Conservation (phyloP, 352 stramenopile species). For the Pythium brassicae region DNA sequence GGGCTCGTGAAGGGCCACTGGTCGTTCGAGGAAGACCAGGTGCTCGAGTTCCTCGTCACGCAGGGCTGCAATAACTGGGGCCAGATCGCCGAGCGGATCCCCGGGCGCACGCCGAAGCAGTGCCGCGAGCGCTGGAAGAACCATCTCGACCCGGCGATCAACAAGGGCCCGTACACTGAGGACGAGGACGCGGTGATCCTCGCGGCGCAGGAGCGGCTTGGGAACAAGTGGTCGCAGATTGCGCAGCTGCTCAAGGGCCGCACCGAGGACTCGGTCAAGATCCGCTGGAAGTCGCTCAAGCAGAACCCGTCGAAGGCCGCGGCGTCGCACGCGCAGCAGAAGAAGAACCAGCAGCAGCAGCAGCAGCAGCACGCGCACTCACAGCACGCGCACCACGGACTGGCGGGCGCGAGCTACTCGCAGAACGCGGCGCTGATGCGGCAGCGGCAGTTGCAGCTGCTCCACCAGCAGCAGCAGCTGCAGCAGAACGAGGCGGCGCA, state of each 20-base stretch:
- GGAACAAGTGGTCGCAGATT: conserved; percentile 97
- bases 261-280: conserved; percentile 94
- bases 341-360: conserved; percentile 70
- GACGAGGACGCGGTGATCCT: conserved; percentile 94
- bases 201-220: conserved; percentile 83
- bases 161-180: conserved; percentile 93
- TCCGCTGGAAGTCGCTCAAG: conserved; percentile 88
- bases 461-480: conserved; percentile 71
- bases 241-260: conserved; percentile 89
- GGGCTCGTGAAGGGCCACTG: conserved; percentile 95
- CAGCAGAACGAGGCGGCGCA: conserved; percentile 60
- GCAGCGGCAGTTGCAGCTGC: conserved; percentile 60
- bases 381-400: too few relatives aligned
- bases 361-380: conserved; percentile 24
- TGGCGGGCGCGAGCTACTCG: conserved; percentile 14
- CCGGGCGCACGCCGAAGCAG: conserved; percentile 90
- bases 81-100: conserved; percentile 90
- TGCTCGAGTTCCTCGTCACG: conserved; percentile 88
- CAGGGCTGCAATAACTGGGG: conserved; percentile 92
- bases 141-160: conserved; percentile 88
- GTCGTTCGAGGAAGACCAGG: conserved; percentile 93
- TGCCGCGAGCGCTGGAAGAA: conserved; percentile 91
- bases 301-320: conserved; percentile 80
- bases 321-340: conserved; percentile 68
- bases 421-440: conserved; percentile 55